Conservation (phyloP, 2,329 filamentous ascomycete species). For the Verticillium isaacii region DNA sequence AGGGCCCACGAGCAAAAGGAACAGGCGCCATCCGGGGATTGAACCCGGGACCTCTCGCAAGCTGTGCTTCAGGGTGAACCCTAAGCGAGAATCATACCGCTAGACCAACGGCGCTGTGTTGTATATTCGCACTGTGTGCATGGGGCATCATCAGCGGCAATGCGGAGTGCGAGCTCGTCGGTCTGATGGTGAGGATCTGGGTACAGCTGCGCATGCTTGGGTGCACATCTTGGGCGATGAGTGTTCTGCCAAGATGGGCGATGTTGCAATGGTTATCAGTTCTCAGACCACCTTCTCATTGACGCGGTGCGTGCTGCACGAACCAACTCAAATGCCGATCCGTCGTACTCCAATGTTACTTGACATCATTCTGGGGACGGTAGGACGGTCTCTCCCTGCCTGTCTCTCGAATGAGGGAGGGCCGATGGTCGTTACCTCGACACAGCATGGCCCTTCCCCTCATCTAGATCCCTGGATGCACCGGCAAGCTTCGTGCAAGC, state of each 20-base stretch:
- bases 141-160: background rate
- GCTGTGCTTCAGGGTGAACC: constrained; percentile 30
- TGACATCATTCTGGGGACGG: background rate
- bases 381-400: background rate
- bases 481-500: too few relatives aligned
- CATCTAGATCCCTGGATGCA: too few relatives aligned
- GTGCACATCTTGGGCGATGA: background rate
- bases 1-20: background rate
- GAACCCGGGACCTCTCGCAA: constrained; percentile 19
- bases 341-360: background rate
- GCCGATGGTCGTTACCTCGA: background rate
- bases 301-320: background rate
- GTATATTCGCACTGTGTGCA: background rate
- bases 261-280: background rate
- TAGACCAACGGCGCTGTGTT: constrained; percentile 41
- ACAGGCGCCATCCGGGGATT: constrained; percentile 15
- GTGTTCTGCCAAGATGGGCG: background rate
- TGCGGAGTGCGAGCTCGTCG: too few relatives aligned
- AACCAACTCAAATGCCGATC: background rate
- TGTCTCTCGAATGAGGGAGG: background rate
- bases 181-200: too few relatives aligned
- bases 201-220: background rate
- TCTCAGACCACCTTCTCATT: background rate
- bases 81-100: constrained; percentile 71
- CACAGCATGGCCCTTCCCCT: too few relatives aligned